phyloP scores from a whole-genome alignment of 2,329 filamentous ascomycete species.

The Cladorrhinum sp. region DNA sequence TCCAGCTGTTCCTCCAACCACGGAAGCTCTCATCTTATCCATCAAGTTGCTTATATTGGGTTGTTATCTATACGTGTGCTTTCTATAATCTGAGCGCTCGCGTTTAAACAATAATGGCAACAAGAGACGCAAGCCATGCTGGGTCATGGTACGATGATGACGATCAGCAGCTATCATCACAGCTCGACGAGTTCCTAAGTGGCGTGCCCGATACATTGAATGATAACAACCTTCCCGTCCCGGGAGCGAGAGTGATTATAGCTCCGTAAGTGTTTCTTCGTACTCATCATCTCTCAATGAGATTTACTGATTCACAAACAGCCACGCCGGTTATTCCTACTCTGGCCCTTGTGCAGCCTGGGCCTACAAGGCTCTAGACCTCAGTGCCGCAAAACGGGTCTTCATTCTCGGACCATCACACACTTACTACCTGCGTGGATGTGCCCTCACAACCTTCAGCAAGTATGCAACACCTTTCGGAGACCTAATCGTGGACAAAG shows the following conservation, averaged over 20 bases:
- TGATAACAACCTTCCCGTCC: slow-evolving; percentile 60
- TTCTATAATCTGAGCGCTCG: neutral
- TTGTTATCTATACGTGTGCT: neutral
- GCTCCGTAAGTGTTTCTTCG: slow-evolving; percentile 68
- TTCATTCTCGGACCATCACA: slow-evolving; percentile 94
- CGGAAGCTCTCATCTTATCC: neutral
- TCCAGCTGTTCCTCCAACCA: neutral
- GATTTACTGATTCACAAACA: slow-evolving; percentile 37
- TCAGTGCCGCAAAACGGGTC: slow-evolving; percentile 77
- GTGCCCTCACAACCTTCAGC: slow-evolving; percentile 70
- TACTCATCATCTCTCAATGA: neutral
- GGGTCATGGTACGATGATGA: slow-evolving; percentile 81
- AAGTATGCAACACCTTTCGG: slow-evolving; percentile 74
- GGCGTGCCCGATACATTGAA: slow-evolving; percentile 66
- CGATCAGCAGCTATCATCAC: slow-evolving; percentile 53
- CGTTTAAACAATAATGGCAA: slow-evolving; percentile 21
- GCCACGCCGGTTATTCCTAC: slow-evolving; percentile 90
- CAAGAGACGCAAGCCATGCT: slow-evolving; percentile 67
- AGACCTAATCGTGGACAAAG: slow-evolving; percentile 61
- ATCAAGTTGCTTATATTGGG: neutral
- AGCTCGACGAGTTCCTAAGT: slow-evolving; percentile 74
- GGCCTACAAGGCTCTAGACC: slow-evolving; percentile 87
- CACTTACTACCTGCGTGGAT: slow-evolving; percentile 73
- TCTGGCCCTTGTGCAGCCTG: slow-evolving; percentile 90
- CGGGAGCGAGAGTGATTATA: slow-evolving; percentile 79